Conservation (phyloP, 2,329 filamentous ascomycete genomes). For the Teratosphaeriaceae sp. region DNA sequence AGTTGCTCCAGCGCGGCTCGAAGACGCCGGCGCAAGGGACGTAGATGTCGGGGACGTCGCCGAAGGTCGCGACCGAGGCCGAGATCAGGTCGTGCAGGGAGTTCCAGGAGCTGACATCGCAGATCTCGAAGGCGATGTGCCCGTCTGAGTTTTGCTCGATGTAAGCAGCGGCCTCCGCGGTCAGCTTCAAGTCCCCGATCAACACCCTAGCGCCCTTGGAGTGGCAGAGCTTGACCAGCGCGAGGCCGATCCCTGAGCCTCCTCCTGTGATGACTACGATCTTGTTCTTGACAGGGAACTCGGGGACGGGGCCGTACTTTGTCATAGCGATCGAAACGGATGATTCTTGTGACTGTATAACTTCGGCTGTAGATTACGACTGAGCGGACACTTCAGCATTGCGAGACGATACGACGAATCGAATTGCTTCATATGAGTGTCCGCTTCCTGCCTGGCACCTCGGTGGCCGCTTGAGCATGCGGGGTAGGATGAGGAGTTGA, state of each 20-base stretch:
- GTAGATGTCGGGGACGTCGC: constrained; percentile 33
- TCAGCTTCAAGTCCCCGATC: constrained; percentile 30
- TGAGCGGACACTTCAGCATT: too few relatives aligned
- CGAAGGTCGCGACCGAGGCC: constrained; percentile 20
- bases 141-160: constrained; percentile 14
- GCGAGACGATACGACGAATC: too few relatives aligned
- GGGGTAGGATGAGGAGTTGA: too few relatives aligned
- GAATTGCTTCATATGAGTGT: too few relatives aligned
- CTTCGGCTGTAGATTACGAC: too few relatives aligned
- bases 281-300: constrained; percentile 16
- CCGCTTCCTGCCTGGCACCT: too few relatives aligned
- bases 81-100: constrained; percentile 19
- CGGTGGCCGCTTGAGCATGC: too few relatives aligned
- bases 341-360: too few relatives aligned
- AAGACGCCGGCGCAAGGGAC: constrained; percentile 34
- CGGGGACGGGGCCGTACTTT: constrained; percentile 16
- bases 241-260: constrained; percentile 20
- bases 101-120: constrained; percentile 27
- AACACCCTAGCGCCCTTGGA: constrained; percentile 20
- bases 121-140: constrained; percentile 23
- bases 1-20: constrained; percentile 27
- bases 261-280: constrained; percentile 20
- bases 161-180: constrained; percentile 21
- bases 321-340: constrained; percentile 6
- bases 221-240: constrained; percentile 16